A percentile compares a stretch with the other conserved stretches of the same genome.
Evolutionary conservation across 352 stramenopile genomes (phyloP).

Genomic region (Stramenopiles sp.): DNA sequence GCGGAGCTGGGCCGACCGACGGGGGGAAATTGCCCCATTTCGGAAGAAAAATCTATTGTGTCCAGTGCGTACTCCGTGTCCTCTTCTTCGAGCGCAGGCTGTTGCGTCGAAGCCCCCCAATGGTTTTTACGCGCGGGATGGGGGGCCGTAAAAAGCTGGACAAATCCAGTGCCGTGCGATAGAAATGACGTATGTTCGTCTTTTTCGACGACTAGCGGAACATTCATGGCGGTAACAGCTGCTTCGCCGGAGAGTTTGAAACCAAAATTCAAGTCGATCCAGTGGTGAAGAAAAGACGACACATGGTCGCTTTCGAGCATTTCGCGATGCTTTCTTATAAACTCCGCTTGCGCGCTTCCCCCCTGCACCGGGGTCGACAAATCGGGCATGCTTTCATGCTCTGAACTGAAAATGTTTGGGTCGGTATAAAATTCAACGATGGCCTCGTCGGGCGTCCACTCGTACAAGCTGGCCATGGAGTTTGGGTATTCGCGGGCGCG

Average conservation of each 20-base stretch:
- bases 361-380: constrained; percentile 14
- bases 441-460: constrained; percentile 84
- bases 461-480: constrained; percentile 62
- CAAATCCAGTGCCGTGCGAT: too few species aligned
- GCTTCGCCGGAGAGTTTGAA: constrained; percentile 43
- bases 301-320: constrained; percentile 73
- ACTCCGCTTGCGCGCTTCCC: constrained; percentile 30
- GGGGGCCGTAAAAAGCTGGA: too few species aligned
- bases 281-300: constrained; percentile 56
- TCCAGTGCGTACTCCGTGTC: too few species aligned
- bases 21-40: too few species aligned
- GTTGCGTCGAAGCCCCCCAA: too few species aligned
- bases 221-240: constrained; percentile 65
- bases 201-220: constrained; percentile 40
- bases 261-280: constrained; percentile 92
- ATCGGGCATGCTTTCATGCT: constrained; percentile 44
- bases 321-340: constrained; percentile 60
- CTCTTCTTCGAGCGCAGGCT: too few species aligned
- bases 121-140: too few species aligned
- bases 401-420: constrained; percentile 49
- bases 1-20: too few species aligned
- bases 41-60: too few species aligned
- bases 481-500: constrained; percentile 75
- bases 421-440: constrained; percentile 83
- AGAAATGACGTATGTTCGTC: too few species aligned